phyloP scores from a whole-genome alignment of 1,284 basidiomycete species.

The Moesziomyces antarcticus region DNA sequence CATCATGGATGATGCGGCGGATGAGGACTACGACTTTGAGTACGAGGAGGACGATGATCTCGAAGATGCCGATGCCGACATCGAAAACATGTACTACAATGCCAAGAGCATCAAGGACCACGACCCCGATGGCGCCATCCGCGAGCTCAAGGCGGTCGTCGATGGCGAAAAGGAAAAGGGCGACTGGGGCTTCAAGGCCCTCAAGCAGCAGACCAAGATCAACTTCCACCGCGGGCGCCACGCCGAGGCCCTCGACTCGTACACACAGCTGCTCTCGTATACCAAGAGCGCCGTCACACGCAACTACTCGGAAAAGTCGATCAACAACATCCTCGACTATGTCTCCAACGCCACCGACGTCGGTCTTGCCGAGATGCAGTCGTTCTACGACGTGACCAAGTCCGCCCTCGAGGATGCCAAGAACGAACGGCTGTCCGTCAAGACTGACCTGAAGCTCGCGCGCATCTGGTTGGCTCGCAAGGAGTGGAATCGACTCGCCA shows the following conservation, averaged over 20 bases:
- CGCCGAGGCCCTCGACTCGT: slow-evolving; percentile 84
- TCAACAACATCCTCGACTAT: slow-evolving; percentile 98
- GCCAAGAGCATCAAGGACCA: slow-evolving; percentile 96
- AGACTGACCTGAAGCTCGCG: slow-evolving; percentile 95
- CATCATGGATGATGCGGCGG: slow-evolving; percentile 66
- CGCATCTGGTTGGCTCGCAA: slow-evolving; percentile 96
- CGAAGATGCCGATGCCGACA: slow-evolving; percentile 82
- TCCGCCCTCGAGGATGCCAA: slow-evolving; percentile 88
- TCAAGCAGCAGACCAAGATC: slow-evolving; percentile 97
- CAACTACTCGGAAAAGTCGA: slow-evolving; percentile 82
- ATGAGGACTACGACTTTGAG: slow-evolving; percentile 91
- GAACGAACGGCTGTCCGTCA: slow-evolving; percentile 95
- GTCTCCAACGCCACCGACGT: slow-evolving; percentile 79
- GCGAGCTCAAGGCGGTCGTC: slow-evolving; percentile 86
- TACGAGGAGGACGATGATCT: slow-evolving; percentile 77
- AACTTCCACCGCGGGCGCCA: slow-evolving; percentile 84
- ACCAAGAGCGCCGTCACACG: slow-evolving; percentile 71
- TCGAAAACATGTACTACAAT: slow-evolving; percentile 98
- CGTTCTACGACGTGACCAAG: slow-evolving; percentile 94
- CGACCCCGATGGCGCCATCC: slow-evolving; percentile 85
- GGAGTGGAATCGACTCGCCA: slow-evolving; percentile 83
- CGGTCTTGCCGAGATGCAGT: slow-evolving; percentile 87
- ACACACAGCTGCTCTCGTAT: slow-evolving; percentile 85
- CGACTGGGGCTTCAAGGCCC: slow-evolving; percentile 95
- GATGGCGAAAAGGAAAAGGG: slow-evolving; percentile 89